Conservation (phyloP, 805 yeast genomes). For the Cyberlindnera americana region DNA sequence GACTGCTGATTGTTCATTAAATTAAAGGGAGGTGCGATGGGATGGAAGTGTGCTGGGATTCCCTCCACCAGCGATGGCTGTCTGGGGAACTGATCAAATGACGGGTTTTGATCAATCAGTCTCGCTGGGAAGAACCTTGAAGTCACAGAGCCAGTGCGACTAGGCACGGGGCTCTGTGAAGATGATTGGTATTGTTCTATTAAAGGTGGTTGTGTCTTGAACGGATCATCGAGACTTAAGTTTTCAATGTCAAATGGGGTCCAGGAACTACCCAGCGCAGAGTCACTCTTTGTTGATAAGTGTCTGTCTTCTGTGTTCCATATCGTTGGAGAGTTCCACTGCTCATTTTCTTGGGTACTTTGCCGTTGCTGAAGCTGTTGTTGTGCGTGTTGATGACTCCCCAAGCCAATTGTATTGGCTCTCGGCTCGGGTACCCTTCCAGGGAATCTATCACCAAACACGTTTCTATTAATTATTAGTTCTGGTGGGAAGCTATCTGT, state of each 20-base stretch:
- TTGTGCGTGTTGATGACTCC: not conserved
- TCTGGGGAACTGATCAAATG: conserved; percentile 17
- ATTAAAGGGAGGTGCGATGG: conserved; percentile 4
- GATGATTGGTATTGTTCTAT: conserved; percentile 7
- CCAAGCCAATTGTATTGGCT: not conserved
- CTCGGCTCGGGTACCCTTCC: conserved; percentile 1
- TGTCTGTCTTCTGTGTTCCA: conserved; percentile 27
- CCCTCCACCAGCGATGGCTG: conserved; percentile 12
- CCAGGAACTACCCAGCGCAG: conserved; percentile 24
- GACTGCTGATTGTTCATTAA: conserved; percentile 2
- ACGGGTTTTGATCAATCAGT: conserved; percentile 16
- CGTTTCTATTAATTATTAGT: not conserved
- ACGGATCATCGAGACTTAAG: conserved; percentile 20
- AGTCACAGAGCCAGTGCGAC: conserved; percentile 12
- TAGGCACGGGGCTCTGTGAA: conserved; percentile 2
- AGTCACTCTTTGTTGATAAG: conserved; percentile 26
- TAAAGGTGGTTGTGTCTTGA: conserved; percentile 6
- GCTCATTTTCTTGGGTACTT: conserved; percentile 4
- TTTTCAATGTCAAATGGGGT: conserved; percentile 25
- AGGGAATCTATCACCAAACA: conserved; percentile 12
- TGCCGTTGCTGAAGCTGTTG: too few species aligned
- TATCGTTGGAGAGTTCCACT: conserved; percentile 23
- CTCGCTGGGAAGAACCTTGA: conserved; percentile 29
- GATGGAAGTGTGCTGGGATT: conserved; percentile 1
- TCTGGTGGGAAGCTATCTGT: conserved; percentile 12